A percentile compares a stretch with the other conserved stretches of the same genome.
These are phyloP conservation scores for Stagonosporopsis chrysanthemi DNA, from an alignment of 2,329 filamentous ascomycete genomes.

Conservation along the genomic window DNA sequence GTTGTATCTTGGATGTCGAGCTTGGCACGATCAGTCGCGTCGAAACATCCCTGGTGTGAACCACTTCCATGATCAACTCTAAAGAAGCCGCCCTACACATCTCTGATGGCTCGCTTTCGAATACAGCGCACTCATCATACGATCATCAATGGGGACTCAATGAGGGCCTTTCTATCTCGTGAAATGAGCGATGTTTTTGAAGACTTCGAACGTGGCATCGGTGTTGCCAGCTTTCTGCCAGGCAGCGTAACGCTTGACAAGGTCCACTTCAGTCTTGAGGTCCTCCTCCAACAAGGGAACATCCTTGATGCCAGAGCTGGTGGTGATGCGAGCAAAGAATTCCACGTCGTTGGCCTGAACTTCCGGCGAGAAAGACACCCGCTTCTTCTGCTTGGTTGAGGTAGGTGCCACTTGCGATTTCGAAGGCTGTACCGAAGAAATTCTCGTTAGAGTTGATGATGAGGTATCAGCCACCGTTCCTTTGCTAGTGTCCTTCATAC, in stretches of 20 bases:
- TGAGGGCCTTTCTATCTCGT: not conserved
- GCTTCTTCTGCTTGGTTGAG: conserved; percentile 3
- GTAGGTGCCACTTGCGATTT: not conserved
- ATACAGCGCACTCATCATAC: not conserved
- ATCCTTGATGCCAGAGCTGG: conserved; percentile 9
- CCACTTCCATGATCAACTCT: no score
- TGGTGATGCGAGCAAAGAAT: conserved; percentile 24
- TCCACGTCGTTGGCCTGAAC: conserved; percentile 1
- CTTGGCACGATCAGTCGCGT: not conserved
- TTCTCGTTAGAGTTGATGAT: not conserved
- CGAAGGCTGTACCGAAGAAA: not conserved
- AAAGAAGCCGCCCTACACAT: not conserved
- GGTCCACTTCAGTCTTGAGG: conserved; percentile 7
- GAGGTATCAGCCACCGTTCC: not conserved
- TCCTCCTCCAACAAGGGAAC: conserved; percentile 12
- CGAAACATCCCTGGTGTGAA: not conserved
- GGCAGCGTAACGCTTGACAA: conserved; percentile 21
- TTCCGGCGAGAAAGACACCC: conserved; percentile 5
- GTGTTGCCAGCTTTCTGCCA: conserved; percentile 13
- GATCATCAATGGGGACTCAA: not conserved
- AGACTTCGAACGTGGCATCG: conserved; percentile 19
- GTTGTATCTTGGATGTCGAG: not conserved
- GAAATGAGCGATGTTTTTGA: conserved; percentile 16
- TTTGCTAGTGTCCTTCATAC: not conserved
- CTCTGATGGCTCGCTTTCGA: not conserved